Percentiles rank a stretch among this genome's conserved stretches.
Conservation (phyloP, 2,329 filamentous ascomycete species). For the Claviceps sp. region DNA sequence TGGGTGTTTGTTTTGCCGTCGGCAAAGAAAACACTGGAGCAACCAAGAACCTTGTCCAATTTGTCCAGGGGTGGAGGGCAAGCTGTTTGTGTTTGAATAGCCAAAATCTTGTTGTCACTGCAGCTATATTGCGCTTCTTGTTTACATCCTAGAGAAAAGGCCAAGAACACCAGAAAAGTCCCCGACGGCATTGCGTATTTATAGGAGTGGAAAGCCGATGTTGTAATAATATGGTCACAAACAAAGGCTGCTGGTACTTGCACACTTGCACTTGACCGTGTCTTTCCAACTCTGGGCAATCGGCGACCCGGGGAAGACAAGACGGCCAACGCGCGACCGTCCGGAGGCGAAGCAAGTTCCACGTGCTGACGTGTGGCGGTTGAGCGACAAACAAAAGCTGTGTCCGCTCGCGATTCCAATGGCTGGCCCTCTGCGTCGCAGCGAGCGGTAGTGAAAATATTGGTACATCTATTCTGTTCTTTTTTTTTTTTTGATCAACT, state of each 20-base stretch:
- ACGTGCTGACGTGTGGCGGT: conserved; percentile 5
- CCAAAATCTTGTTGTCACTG: neutral
- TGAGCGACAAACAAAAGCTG: conserved; percentile 1
- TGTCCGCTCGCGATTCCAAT: neutral
- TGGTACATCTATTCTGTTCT: neutral
- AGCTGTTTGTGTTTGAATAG: no score
- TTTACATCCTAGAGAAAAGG: no score
- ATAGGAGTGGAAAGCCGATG: neutral
- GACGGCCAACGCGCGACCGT: conserved; percentile 4
- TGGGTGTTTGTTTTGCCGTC: neutral
- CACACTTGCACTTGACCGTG: neutral
- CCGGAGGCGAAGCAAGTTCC: conserved; percentile 3
- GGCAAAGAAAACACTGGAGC: neutral
- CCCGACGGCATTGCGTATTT: neutral
- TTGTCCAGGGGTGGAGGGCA: no score
- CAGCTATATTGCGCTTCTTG: no score
- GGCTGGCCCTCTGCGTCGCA: neutral
- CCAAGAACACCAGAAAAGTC: neutral
- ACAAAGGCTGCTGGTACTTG: neutral
- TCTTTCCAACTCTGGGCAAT: neutral
- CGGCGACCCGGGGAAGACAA: neutral
- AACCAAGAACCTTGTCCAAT: neutral
- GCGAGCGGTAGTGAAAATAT: neutral
- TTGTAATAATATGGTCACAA: neutral
- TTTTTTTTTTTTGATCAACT: neutral